phyloP scores from a whole-genome alignment of 805 yeast species.

The Pichia ethanolica region DNA sequence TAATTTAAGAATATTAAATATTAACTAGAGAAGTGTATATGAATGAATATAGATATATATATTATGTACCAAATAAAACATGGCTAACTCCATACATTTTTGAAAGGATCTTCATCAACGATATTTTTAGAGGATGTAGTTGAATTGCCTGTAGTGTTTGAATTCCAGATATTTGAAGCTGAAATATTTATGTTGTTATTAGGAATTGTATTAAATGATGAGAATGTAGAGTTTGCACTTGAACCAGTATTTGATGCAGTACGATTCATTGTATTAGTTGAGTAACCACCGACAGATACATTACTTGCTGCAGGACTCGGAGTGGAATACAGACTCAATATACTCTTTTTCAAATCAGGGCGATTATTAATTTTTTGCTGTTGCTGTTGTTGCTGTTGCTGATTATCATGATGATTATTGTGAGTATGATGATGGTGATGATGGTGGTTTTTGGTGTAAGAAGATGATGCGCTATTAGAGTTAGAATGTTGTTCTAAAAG shows the following conservation, averaged over 20 bases:
- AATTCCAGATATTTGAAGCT: slow-evolving; percentile 6
- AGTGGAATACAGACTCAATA: slow-evolving; percentile 77
- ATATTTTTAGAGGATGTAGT: slow-evolving; percentile 2
- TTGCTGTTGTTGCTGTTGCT: slow-evolving; percentile 11
- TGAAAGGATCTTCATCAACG: slow-evolving; percentile 24
- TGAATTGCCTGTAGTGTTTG: slow-evolving; percentile 4
- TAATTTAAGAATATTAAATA: too few species aligned
- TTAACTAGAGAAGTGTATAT: too few species aligned
- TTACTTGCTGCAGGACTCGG: slow-evolving; percentile 30
- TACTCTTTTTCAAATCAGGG: slow-evolving; percentile 88
- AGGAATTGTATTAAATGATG: neutral
- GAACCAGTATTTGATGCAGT: neutral
- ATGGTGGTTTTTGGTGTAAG: neutral
- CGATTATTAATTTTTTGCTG: slow-evolving; percentile 31
- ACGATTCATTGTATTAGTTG: neutral
- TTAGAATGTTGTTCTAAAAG: slow-evolving; percentile 7
- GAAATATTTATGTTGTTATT: neutral
- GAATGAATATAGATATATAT: too few species aligned
- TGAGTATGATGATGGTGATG: slow-evolving; percentile 5
- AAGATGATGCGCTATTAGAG: too few species aligned
- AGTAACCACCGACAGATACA: neutral
- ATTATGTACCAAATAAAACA: too few species aligned
- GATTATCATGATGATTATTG: slow-evolving; percentile 9
- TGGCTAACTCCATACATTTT: slow-evolving; percentile 25
- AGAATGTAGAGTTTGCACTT: neutral